Conservation (phyloP, 2,329 filamentous ascomycete species). For the Sporothrix pseudoabietina region DNA sequence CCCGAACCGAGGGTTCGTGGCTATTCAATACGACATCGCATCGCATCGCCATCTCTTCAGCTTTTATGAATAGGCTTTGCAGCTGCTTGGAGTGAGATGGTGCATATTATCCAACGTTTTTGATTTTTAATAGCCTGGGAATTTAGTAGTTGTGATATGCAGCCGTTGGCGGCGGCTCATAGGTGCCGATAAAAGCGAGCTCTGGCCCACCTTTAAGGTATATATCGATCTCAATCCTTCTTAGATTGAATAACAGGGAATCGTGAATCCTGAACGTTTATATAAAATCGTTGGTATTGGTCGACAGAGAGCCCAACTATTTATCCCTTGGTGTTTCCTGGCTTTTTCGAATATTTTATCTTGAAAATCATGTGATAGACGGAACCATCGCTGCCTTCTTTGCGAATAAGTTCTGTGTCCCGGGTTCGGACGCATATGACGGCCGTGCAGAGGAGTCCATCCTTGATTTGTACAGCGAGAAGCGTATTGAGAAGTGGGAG, state of each 20-base stretch:
- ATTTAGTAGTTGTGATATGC: neutral
- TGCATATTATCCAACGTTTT: neutral
- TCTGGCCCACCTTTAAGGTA: neutral
- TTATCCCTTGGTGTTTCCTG: neutral
- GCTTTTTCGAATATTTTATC: neutral
- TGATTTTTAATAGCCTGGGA: neutral
- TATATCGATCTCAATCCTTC: neutral
- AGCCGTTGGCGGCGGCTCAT: neutral
- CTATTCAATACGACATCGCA: neutral
- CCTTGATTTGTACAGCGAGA: conserved; percentile 50
- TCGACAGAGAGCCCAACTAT: neutral
- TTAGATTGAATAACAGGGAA: neutral
- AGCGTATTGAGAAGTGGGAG: conserved; percentile 51
- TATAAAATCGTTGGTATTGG: neutral
- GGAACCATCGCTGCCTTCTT: neutral
- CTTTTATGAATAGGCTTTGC: too few species aligned
- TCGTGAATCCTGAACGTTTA: too few species aligned
- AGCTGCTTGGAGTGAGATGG: neutral
- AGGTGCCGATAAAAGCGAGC: conserved; percentile 6
- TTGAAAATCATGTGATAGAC: neutral
- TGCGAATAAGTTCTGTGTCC: neutral
- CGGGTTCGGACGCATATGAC: conserved; percentile 37
- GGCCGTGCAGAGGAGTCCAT: conserved; percentile 49
- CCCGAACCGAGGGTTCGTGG: neutral
- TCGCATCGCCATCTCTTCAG: neutral